These are phyloP conservation scores for Cryptosporidium sp. DNA, from an alignment of 169 alveolate genomes.

Conservation along the genomic window DNA sequence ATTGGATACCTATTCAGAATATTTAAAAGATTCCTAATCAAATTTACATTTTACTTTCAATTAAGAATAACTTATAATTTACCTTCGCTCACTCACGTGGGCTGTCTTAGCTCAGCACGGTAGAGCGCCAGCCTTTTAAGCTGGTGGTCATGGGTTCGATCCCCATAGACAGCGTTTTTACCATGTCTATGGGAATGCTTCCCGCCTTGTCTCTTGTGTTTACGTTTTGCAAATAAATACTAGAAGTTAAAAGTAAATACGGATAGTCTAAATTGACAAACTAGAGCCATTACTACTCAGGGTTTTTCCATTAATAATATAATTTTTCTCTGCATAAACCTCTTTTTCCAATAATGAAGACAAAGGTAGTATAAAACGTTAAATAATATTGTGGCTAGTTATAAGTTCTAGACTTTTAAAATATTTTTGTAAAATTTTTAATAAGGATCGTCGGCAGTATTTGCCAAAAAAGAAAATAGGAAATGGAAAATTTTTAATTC, in stretches of 20 bases:
- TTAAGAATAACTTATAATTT: background rate
- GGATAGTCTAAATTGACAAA: background rate
- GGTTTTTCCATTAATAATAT: too few relatives aligned
- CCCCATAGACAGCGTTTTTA: slow-evolving; percentile 82
- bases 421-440: too few relatives aligned
- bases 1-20: background rate
- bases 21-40: background rate
- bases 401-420: background rate
- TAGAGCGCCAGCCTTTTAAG: slow-evolving; percentile 92
- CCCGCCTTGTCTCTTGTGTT: background rate
- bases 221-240: background rate
- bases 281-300: too few relatives aligned
- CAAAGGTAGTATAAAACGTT: background rate
- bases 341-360: too few relatives aligned
- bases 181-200: background rate
- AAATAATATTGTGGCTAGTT: background rate
- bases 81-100: background rate
- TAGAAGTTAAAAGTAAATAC: background rate
- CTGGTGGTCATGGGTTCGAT: slow-evolving; percentile 93
- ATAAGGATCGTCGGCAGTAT: too few relatives aligned
- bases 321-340: too few relatives aligned
- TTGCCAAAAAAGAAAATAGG: background rate
- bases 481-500: background rate
- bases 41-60: background rate
- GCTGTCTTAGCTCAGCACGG: slow-evolving; percentile 83